phyloP scores from a whole-genome alignment of 1,284 basidiomycete genomes.

The Wallemia mellicola region DNA sequence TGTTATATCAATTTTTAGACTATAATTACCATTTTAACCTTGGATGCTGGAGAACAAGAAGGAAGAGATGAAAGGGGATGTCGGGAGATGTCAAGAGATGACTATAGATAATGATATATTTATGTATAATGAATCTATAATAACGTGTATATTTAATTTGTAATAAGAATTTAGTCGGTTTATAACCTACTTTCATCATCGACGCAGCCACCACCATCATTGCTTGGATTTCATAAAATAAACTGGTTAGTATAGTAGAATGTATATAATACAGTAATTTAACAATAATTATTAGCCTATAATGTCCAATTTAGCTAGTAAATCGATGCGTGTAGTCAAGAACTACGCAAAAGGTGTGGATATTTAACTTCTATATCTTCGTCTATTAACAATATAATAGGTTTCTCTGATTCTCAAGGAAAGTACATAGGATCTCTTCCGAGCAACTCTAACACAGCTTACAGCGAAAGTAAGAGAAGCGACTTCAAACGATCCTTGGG shows the following conservation, averaged over 20 bases:
- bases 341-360: background rate
- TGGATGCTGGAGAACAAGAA: background rate
- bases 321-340: background rate
- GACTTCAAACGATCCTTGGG: conserved; percentile 99
- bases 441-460: conserved; percentile 15
- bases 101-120: background rate
- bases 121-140: background rate
- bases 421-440: background rate
- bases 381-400: background rate
- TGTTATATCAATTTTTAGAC: background rate
- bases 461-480: conserved; percentile 86
- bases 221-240: too few relatives aligned
- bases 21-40: background rate
- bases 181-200: background rate
- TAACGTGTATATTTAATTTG: too few relatives aligned
- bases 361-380: background rate
- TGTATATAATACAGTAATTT: background rate
- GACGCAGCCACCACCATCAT: too few relatives aligned
- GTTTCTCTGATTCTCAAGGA: background rate
- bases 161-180: too few relatives aligned
- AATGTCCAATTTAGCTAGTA: background rate
- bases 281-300: background rate
- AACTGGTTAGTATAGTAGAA: too few relatives aligned
- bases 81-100: background rate
- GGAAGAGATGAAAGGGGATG: background rate